A percentile compares a stretch with the other conserved stretches of the same genome.
Evolutionary conservation across 768 basidiomycete genomes (phyloP).

Genomic region (Lactifluus hygrophoroides): DNA sequence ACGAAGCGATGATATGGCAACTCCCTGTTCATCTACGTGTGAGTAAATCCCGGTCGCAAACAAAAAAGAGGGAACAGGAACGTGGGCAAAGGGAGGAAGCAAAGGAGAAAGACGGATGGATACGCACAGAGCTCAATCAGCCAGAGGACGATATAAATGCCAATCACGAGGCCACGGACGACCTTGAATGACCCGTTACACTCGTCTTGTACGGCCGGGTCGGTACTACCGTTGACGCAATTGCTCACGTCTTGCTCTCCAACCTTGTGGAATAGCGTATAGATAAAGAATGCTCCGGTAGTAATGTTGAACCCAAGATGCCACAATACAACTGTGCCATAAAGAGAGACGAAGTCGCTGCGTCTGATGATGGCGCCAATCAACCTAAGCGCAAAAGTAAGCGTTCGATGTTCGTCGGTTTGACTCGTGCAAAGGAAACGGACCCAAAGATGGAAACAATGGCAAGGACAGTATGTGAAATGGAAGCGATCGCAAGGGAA

Average conservation of each 20-base stretch:
- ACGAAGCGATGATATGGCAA: constrained; percentile 43
- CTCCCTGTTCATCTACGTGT: constrained; percentile 31
- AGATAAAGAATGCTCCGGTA: constrained; percentile 42
- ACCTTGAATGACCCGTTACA: constrained; percentile 38
- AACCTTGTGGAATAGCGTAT: constrained; percentile 36
- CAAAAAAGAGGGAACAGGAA: background rate
- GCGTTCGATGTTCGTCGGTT: background rate
- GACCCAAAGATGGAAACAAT: constrained; percentile 17
- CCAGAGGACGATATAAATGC: constrained; percentile 43
- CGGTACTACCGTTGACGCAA: constrained; percentile 31
- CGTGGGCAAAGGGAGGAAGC: too few species aligned
- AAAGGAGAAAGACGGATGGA: background rate
- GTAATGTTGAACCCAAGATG: constrained; percentile 40
- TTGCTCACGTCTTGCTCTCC: constrained; percentile 29
- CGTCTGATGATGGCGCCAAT: constrained; percentile 38
- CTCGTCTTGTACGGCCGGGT: constrained; percentile 27
- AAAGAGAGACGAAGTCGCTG: constrained; percentile 36
- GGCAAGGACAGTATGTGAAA: constrained; percentile 9
- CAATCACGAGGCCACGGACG: constrained; percentile 36
- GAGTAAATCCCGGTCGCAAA: background rate
- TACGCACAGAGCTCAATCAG: constrained; percentile 46
- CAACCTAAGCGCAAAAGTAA: constrained; percentile 26
- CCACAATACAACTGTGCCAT: constrained; percentile 36
- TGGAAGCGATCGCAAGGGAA: constrained; percentile 6
- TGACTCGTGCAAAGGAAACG: background rate